These are phyloP conservation scores for Xylariaceae sp. DNA, from an alignment of 2,329 filamentous ascomycete species.

Conservation along the genomic window DNA sequence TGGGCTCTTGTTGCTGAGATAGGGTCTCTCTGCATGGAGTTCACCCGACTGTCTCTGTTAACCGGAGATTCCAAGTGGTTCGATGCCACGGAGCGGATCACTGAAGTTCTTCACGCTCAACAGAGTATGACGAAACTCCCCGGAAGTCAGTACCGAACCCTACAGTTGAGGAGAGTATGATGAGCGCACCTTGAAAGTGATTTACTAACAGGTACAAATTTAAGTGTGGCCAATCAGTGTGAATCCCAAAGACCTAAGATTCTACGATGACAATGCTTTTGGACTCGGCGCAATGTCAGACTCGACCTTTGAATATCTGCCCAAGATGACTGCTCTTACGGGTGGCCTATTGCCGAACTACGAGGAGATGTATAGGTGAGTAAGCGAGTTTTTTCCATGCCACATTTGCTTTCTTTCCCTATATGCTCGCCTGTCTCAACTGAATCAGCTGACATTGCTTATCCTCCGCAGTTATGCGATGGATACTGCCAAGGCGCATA, in stretches of 20 bases:
- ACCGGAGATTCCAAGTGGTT: constrained; percentile 31
- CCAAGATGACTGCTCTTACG: constrained; percentile 50
- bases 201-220: too few relatives aligned
- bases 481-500: constrained; percentile 52
- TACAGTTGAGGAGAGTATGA: too few relatives aligned
- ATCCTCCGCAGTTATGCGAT: constrained; percentile 39
- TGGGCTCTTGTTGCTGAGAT: constrained; percentile 27
- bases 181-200: too few relatives aligned
- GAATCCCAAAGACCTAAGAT: constrained; percentile 51
- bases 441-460: not conserved
- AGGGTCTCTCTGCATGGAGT: constrained; percentile 31
- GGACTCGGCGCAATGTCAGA: constrained; percentile 36
- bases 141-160: constrained; percentile 27
- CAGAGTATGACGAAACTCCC: constrained; percentile 33
- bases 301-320: constrained; percentile 47
- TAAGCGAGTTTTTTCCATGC: too few relatives aligned
- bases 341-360: constrained; percentile 58
- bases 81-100: constrained; percentile 29
- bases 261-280: constrained; percentile 30
- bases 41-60: constrained; percentile 29
- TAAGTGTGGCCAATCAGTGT: constrained; percentile 64
- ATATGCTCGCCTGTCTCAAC: too few relatives aligned
- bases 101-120: constrained; percentile 22
- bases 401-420: too few relatives aligned
- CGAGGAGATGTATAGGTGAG: constrained; percentile 53